These are phyloP conservation scores for Henckelia pumila DNA, from an alignment of 257 asterid species.

Conservation along the genomic window DNA sequence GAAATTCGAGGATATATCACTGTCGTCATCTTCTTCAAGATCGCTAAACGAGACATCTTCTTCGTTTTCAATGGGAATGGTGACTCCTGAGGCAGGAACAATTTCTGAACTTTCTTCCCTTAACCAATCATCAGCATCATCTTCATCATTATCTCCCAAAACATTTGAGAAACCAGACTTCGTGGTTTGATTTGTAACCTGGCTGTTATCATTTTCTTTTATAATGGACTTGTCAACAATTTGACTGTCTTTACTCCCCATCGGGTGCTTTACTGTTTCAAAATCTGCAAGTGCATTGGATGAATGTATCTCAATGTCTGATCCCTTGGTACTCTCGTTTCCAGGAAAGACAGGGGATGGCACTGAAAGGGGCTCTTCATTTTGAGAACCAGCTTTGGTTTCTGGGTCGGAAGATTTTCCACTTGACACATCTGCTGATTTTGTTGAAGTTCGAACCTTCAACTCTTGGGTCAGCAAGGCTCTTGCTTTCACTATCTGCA, in stretches of 20 bases:
- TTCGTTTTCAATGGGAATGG: constrained; percentile 59
- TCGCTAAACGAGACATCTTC: constrained; percentile 98
- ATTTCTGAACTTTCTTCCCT: constrained; percentile 70
- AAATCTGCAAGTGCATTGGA: constrained; percentile 29
- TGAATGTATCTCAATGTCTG: constrained; percentile 27
- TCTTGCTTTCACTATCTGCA: constrained; percentile 76
- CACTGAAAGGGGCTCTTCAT: constrained; percentile 51
- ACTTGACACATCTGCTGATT: constrained; percentile 31
- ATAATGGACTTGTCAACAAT: constrained; percentile 33
- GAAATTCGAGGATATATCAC: constrained; percentile 43
- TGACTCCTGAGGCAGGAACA: constrained; percentile 37
- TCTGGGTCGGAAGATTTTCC: constrained; percentile 34
- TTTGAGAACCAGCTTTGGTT: constrained; percentile 31
- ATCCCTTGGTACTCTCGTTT: constrained; percentile 24
- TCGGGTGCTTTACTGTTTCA: constrained; percentile 39
- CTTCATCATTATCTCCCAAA: constrained; percentile 51
- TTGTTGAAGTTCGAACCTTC: constrained; percentile 36
- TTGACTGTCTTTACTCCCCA: constrained; percentile 36
- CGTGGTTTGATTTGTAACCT: constrained; percentile 28
- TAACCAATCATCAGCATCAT: constrained; percentile 92
- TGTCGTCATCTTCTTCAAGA: constrained; percentile 91
- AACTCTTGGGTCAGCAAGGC: constrained; percentile 56
- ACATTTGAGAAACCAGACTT: constrained; percentile 30
- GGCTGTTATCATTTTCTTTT: constrained; percentile 34
- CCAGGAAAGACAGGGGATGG: constrained; percentile 34